Conservation (phyloP, 768 basidiomycete species). For the Panaeolus papilionaceus region DNA sequence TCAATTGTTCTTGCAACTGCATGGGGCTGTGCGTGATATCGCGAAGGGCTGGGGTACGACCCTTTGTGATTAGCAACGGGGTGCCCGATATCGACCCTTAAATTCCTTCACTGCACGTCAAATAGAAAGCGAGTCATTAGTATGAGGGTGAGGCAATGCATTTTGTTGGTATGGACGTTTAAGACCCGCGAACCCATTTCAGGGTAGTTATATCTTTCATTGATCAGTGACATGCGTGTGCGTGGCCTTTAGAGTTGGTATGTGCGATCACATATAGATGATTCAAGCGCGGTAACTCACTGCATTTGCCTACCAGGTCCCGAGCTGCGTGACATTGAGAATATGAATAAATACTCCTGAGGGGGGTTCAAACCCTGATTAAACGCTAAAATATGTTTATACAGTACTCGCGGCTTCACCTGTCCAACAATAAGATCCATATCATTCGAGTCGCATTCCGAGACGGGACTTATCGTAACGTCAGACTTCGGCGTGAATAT, state of each 20-base stretch:
- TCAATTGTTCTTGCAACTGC: not conserved
- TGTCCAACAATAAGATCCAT: not conserved
- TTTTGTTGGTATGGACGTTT: not conserved
- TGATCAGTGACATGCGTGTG: conserved; percentile 1
- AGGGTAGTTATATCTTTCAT: not conserved
- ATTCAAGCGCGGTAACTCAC: conserved; percentile 1
- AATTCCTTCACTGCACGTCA: not conserved
- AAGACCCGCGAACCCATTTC: not conserved
- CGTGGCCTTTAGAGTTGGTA: not conserved
- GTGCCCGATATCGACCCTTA: not conserved
- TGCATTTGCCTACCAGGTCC: not conserved
- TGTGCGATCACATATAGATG: not conserved
- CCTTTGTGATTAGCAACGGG: not conserved
- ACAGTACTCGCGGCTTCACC: not conserved
- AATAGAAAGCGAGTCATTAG: not conserved
- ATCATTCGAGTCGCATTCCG: not conserved
- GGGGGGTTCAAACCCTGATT: not conserved
- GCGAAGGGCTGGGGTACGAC: not conserved
- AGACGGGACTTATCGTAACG: not conserved
- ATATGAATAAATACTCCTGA: not conserved
- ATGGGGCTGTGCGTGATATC: not conserved
- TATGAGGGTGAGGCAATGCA: not conserved
- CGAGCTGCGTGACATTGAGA: not conserved
- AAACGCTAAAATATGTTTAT: not conserved
- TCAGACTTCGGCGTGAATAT: too few relatives aligned